Base-by-base conservation (phyloP, 768 basidiomycete species). In the Clavaria fumosa region DNA sequence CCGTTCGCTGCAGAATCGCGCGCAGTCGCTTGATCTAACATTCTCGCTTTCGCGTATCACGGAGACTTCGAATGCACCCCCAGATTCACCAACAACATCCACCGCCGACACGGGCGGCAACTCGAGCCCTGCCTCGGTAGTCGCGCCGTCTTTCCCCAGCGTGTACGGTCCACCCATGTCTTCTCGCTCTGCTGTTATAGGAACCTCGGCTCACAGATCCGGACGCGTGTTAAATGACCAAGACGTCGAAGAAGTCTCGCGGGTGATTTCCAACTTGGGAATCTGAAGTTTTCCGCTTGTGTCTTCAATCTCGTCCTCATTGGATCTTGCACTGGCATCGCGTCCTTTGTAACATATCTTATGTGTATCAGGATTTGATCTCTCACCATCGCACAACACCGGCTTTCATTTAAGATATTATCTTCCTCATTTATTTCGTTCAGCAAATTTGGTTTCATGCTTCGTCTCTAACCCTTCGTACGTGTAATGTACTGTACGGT, bases 1-100 rank as follows among this genome's bases (percentile, higher is more conserved):
- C 4, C 78, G 85, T 34, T 79, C 83, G 3, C 60, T 88, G 44
- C 77, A 77, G 43, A 85, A 85, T 47, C 79, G 88, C 12, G 88
- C 88, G 0, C 88, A 91, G 53, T 85, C 81, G 4, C 75, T 93
- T 33, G 88, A 93, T 52, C 61, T 93, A 45, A 86, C 82, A 0
- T 75, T 75, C 46, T 88, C 86, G 4, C 67, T 89, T 21, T 77
- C 75, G n/a, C 76, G 75, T 38, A 84, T 86, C 47, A 74, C 75
- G 4, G 84, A 84, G 50, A 67, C 74, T 14, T 52, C 61, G 28
- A 64, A 74, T 38, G 68, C 70, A 18, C 75, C 71, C 26, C 81
- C 82, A 1, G 81, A 84, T 35, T 88, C 83, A 1, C 83, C 83
- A 1, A 83, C 81, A 24, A 80, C 73, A 4, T 84, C 83, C 6